Conservation (phyloP, 306 rosid genomes). For the Neltuma alba region DNA sequence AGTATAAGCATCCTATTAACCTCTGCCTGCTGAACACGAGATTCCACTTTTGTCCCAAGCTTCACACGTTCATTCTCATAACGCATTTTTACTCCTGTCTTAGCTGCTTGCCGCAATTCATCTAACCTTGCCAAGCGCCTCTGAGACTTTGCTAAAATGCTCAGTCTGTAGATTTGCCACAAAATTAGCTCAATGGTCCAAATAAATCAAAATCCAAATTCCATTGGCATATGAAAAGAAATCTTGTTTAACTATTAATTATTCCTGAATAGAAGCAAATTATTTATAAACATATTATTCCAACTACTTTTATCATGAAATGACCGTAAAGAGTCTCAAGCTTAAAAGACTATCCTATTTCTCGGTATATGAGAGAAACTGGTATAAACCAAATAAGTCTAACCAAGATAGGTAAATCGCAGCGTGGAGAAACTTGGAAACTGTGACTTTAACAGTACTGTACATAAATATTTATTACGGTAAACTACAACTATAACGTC, state of each 20-base stretch:
- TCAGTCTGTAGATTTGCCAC: constrained; percentile 60
- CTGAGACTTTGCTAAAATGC: constrained; percentile 74
- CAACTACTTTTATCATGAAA: neutral
- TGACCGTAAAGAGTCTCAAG: neutral
- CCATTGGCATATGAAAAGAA: neutral
- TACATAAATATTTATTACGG: neutral
- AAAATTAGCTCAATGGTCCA: constrained; percentile 30
- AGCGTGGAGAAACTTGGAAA: neutral
- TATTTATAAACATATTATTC: neutral
- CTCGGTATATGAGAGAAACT: neutral
- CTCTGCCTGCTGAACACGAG: constrained; percentile 88
- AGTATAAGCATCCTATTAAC: constrained; percentile 85
- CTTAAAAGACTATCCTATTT: neutral
- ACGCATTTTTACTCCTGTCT: constrained; percentile 73
- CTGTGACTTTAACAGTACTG: neutral
- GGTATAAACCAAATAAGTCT: neutral
- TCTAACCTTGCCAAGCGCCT: constrained; percentile 86
- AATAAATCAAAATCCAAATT: constrained; percentile 18
- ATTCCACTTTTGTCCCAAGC: constrained; percentile 82
- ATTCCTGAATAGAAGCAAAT: neutral
- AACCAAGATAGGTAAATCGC: neutral
- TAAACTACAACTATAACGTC: neutral
- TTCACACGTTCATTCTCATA: constrained; percentile 69
- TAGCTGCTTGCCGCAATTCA: constrained; percentile 93
- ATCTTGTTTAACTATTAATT: neutral